Conservation (phyloP, 2,329 filamentous ascomycete species). For the Claviceps arundinis region DNA sequence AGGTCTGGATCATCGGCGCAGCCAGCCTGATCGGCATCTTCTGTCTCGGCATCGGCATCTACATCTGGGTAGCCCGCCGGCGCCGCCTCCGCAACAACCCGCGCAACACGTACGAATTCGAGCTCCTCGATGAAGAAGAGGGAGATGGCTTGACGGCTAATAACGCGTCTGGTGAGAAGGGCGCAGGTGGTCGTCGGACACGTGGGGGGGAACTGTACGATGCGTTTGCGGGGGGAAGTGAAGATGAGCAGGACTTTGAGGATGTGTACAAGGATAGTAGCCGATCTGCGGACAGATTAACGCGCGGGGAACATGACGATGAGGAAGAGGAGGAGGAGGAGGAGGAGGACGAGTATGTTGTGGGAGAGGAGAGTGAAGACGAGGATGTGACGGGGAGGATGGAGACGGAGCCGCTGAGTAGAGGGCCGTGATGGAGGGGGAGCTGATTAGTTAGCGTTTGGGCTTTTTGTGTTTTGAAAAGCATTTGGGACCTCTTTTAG, state of each 20-base stretch:
- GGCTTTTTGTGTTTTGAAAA: too few relatives aligned
- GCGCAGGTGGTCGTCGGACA: conserved; percentile 32
- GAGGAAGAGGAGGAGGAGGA: conserved; percentile 5
- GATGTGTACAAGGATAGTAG: conserved; percentile 24
- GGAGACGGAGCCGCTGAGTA: conserved; percentile 13
- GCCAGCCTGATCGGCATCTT: conserved; percentile 76
- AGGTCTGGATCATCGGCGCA: conserved; percentile 88
- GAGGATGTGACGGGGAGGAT: conserved; percentile 19
- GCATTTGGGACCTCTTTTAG: too few relatives aligned
- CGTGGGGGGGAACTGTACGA: conserved; percentile 89
- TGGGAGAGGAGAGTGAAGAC: conserved; percentile 33
- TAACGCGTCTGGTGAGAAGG: conserved; percentile 25
- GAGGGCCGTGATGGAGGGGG: conserved; percentile 1
- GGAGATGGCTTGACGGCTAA: conserved; percentile 36
- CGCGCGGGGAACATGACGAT: conserved; percentile 10
- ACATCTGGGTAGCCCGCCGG: conserved; percentile 67
- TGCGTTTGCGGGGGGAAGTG: conserved; percentile 80
- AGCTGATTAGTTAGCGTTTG: not conserved
- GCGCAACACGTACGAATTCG: conserved; percentile 84
- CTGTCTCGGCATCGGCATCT: conserved; percentile 66
- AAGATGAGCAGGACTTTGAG: conserved; percentile 42
- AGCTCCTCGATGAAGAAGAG: conserved; percentile 78
- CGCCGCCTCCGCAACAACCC: conserved; percentile 61
- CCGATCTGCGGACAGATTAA: conserved; percentile 16
- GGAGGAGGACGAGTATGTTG: conserved; percentile 31